These are phyloP conservation scores for Leccinum angustisporum DNA, from an alignment of 1,284 basidiomycete genomes.

Conservation along the genomic window DNA sequence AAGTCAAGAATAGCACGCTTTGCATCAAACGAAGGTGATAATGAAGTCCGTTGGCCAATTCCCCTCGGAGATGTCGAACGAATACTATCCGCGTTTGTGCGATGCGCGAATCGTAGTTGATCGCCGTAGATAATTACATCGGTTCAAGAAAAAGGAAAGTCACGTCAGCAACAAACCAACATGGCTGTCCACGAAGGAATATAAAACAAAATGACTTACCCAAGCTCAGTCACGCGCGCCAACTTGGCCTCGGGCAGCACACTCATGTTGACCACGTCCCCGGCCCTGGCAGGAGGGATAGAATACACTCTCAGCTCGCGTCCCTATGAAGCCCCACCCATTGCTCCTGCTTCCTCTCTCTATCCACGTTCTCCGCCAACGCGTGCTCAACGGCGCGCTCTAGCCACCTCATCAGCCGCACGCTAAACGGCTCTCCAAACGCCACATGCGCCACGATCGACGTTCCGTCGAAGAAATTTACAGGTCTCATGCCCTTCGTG, in stretches of 20 bases:
- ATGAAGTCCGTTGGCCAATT: constrained; percentile 30
- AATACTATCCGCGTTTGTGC: constrained; percentile 35
- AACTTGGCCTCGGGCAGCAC: too few relatives aligned
- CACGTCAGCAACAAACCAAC: too few relatives aligned
- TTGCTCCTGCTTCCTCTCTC: constrained; percentile 39
- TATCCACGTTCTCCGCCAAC: not conserved
- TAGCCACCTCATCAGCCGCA: too few relatives aligned
- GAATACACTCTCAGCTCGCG: not conserved
- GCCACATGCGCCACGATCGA: constrained; percentile 88
- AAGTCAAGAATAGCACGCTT: constrained; percentile 44
- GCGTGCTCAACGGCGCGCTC: too few relatives aligned
- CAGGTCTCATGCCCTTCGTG: constrained; percentile 82
- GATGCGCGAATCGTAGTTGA: too few relatives aligned
- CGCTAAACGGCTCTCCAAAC: constrained; percentile 50
- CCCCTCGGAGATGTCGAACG: constrained; percentile 47
- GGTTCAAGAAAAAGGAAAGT: too few relatives aligned
- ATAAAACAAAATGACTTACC: too few relatives aligned
- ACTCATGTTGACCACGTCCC: too few relatives aligned
- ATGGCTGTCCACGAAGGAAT: too few relatives aligned
- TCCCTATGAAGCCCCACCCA: constrained; percentile 70
- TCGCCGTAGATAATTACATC: too few relatives aligned
- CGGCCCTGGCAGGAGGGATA: too few relatives aligned
- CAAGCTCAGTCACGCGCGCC: too few relatives aligned
- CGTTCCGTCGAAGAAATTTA: constrained; percentile 81
- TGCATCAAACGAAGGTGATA: constrained; percentile 50